These are phyloP conservation scores for Tephrocybe sp. DNA, from an alignment of 768 basidiomycete species.

Conservation along the genomic window DNA sequence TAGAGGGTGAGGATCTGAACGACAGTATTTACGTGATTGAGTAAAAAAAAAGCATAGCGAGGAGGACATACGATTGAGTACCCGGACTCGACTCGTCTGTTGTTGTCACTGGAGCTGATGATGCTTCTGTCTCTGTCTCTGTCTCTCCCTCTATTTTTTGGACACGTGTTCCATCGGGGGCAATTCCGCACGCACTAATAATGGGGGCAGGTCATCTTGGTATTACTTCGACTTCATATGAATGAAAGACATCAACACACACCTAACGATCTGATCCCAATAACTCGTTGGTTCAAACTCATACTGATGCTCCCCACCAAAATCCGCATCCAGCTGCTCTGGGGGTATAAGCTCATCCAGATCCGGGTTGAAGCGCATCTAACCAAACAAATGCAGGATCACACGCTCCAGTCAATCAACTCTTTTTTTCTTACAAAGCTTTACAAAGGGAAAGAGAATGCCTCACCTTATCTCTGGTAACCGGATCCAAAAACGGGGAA, in stretches of 20 bases:
- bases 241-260: no score
- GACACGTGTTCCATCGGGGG: conserved; percentile 51
- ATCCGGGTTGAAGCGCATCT: conserved; percentile 91
- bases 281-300: conserved; percentile 73
- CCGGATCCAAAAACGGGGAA: conserved; percentile 82
- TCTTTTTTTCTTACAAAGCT: no score
- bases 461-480: conserved; percentile 81
- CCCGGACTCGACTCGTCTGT: not conserved
- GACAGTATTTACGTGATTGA: not conserved
- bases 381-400: not conserved
- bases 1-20: not conserved
- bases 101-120: not conserved
- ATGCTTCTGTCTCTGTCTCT: not conserved
- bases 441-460: not conserved
- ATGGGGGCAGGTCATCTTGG: not conserved
- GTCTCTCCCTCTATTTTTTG: conserved; percentile 14
- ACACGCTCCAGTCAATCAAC: not conserved
- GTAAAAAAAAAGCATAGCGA: not conserved
- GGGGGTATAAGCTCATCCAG: conserved; percentile 70
- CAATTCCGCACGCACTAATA: conserved; percentile 51
- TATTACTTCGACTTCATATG: no score
- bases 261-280: conserved; percentile 79
- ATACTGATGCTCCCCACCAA: conserved; percentile 74
- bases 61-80: conserved; percentile 2
- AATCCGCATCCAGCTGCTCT: conserved; percentile 77